phyloP scores from a whole-genome alignment of 164 flowering plant species.

The Sextonia rubra region DNA sequence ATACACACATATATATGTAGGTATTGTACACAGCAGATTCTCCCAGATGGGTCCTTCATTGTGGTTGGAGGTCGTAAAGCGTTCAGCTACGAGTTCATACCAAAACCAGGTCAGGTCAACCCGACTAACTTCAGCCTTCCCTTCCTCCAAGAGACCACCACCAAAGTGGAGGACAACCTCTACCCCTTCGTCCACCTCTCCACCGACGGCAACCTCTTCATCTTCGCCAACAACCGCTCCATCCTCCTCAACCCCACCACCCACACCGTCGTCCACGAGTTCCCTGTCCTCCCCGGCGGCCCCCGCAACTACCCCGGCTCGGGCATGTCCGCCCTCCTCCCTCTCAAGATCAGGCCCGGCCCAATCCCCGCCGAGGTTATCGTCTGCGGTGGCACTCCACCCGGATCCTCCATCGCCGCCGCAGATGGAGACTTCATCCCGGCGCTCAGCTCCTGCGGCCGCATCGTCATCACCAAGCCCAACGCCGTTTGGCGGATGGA shows the following conservation, averaged over 20 bases:
- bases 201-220: slow-evolving; percentile 77
- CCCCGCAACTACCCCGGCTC: slow-evolving; percentile 82
- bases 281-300: slow-evolving; percentile 62
- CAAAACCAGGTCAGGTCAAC: slow-evolving; percentile 28
- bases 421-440: slow-evolving; percentile 24
- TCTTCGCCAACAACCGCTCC: slow-evolving; percentile 75
- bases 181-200: slow-evolving; percentile 81
- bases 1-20: slow-evolving; percentile 23
- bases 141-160: slow-evolving; percentile 49
- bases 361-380: slow-evolving; percentile 47
- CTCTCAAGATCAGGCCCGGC: slow-evolving; percentile 25
- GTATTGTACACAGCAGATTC: slow-evolving; percentile 57
- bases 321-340: slow-evolving; percentile 69
- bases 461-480: slow-evolving; percentile 34
- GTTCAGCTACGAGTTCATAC: slow-evolving; percentile 60
- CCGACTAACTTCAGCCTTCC: slow-evolving; percentile 22
- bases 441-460: slow-evolving; percentile 49
- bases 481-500: slow-evolving; percentile 53
- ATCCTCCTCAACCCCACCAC: slow-evolving; percentile 45
- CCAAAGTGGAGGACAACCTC: slow-evolving; percentile 66
- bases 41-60: slow-evolving; percentile 55
- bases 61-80: slow-evolving; percentile 66
- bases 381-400: slow-evolving; percentile 63
- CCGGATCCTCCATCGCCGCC: slow-evolving; percentile 19
- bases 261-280: slow-evolving; percentile 33